Base-by-base conservation (phyloP, 73 alveolate genomes). In the Breviolum minutum region DNA sequence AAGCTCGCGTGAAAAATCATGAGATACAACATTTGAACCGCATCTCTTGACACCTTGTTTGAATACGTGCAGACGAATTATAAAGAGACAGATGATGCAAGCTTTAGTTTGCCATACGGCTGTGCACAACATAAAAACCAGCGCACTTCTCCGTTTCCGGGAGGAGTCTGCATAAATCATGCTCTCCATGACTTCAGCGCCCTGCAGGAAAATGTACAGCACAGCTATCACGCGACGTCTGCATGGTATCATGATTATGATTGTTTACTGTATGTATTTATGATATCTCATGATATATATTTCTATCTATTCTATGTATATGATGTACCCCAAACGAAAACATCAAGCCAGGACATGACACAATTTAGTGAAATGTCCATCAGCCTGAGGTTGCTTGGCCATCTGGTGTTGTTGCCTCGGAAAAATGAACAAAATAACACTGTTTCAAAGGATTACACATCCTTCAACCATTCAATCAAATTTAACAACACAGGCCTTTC, bases 111-210 rank as follows among this genome's bases (percentile, higher is more conserved):
- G 81, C n/a, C 19, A 13, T 20, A 20, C 10, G 81, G 13, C 32
- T 17, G 32, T 20, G 40, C 19, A 20, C 81, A 13, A 77, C 62
- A 13, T 27, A 77, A 14, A 3, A 73, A 4, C 24, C 32, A 73
- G 83, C 83, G 90, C 90, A 81, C 61, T 26, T n/a, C 73, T 68
- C 27, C 98, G 79, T 92, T 24, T 13, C 26, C 90, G 98, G 66
- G 85, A 70, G 66, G 85, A 70, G 83, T 92, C 98, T 6, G 79
- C 80, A 54, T 60, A 92, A 81, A 92, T 54, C 98, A 92, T 92
- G 68, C 98, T 92, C 87, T 92, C 82, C 82, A 61, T 66, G 69
- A 64, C 87, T 80, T 13, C 88, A 7, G 97, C 87, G 76, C 40
- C 97, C 97, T 90, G 94, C 76, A 26, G 54, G n/a, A 77, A 77